A percentile compares a stretch with the other conserved stretches of the same genome.
Evolutionary conservation across 2,329 filamentous ascomycete species (phyloP).

Genomic region (Pseudogymnoascus sp.): DNA sequence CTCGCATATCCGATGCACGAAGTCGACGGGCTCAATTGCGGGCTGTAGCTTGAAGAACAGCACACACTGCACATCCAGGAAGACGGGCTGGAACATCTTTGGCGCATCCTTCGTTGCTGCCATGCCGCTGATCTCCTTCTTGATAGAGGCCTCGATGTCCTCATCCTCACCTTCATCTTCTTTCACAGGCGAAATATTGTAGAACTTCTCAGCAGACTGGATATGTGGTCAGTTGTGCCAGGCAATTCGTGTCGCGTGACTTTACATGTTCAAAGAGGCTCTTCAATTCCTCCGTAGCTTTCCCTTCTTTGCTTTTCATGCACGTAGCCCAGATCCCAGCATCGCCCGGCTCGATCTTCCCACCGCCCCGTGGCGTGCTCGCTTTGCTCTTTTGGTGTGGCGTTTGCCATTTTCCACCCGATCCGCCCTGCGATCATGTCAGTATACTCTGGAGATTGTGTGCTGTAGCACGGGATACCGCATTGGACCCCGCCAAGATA

Average conservation of each 20-base stretch:
- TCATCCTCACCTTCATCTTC: conserved; percentile 36
- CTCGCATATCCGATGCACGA: conserved; percentile 48
- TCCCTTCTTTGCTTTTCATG: conserved; percentile 62
- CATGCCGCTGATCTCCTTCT: conserved; percentile 62
- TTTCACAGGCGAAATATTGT: conserved; percentile 36
- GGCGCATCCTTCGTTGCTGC: conserved; percentile 37
- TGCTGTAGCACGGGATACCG: not conserved
- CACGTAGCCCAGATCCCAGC: conserved; percentile 74
- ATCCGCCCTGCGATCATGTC: conserved; percentile 34
- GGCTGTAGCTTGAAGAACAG: conserved; percentile 52
- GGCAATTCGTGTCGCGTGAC: conserved; percentile 12
- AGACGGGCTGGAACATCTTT: conserved; percentile 46
- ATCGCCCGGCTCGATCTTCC: conserved; percentile 58
- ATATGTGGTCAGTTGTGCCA: conserved; percentile 11
- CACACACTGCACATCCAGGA: conserved; percentile 53
- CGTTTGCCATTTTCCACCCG: conserved; percentile 54
- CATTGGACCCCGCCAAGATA: not conserved
- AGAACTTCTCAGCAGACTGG: conserved; percentile 60
- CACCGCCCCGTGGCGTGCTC: conserved; percentile 35
- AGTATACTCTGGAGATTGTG: not conserved
- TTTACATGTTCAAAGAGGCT: conserved; percentile 60
- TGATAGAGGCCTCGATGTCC: conserved; percentile 67
- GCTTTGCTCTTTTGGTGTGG: conserved; percentile 49
- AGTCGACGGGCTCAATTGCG: conserved; percentile 48
- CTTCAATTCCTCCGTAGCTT: conserved; percentile 60